Evolutionary conservation across 2,329 filamentous ascomycete species (phyloP).

Genomic region (Microcyclosporella mali): DNA sequence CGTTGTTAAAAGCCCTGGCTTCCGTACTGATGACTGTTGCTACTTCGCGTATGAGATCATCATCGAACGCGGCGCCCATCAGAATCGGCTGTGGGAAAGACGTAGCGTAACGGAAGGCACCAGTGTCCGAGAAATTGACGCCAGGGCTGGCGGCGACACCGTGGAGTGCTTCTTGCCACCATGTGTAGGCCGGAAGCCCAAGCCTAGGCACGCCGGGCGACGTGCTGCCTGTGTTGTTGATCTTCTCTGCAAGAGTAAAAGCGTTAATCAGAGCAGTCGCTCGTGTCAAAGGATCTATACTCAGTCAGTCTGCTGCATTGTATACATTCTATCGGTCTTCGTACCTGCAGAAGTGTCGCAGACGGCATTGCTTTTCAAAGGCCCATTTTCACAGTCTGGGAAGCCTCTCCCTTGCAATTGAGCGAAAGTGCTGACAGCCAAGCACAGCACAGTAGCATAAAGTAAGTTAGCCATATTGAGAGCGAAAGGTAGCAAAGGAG

Average conservation of each 20-base stretch:
- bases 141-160: constrained; percentile 53
- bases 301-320: constrained; percentile 45
- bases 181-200: constrained; percentile 53
- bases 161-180: constrained; percentile 59
- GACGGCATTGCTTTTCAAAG: constrained; percentile 45
- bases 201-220: constrained; percentile 50
- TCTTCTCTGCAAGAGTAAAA: constrained; percentile 48
- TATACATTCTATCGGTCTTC: constrained; percentile 36
- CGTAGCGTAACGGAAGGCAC: constrained; percentile 55
- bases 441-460: constrained; percentile 5
- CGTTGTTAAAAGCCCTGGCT: constrained; percentile 60
- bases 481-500: neutral
- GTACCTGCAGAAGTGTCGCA: constrained; percentile 40
- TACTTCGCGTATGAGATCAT: constrained; percentile 53
- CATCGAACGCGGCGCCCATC: constrained; percentile 58
- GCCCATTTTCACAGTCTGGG: constrained; percentile 49
- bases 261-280: constrained; percentile 46
- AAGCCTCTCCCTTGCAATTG: constrained; percentile 28
- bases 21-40: constrained; percentile 54
- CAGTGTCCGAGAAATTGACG: constrained; percentile 48
- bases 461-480: constrained; percentile 6
- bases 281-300: constrained; percentile 19
- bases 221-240: constrained; percentile 47
- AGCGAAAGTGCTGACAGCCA: constrained; percentile 6
- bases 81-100: constrained; percentile 61